Conservation (phyloP, 23 red algal species). For the Gracilaria domingensis region DNA sequence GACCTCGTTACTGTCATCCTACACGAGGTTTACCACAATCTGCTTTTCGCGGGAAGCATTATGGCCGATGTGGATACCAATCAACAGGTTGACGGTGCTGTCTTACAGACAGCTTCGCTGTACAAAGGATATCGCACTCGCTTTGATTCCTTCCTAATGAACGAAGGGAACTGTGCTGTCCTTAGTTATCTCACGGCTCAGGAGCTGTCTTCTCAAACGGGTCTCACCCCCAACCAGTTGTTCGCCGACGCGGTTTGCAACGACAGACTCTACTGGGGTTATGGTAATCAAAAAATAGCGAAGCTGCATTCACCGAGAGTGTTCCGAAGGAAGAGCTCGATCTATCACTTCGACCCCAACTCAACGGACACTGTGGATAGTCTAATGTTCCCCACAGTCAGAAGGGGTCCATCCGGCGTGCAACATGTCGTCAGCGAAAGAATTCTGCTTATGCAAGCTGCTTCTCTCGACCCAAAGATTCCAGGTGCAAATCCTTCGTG, state of each 20-base stretch:
- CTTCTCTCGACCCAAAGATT: slow-evolving; percentile 40
- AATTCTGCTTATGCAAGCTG: slow-evolving; percentile 25
- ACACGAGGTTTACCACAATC: slow-evolving; percentile 72
- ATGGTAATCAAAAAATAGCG: background rate
- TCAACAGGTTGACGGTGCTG: background rate
- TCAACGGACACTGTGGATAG: background rate
- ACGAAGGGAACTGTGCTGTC: background rate
- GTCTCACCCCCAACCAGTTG: slow-evolving; percentile 21
- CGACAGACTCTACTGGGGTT: slow-evolving; percentile 25
- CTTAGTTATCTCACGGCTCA: slow-evolving; percentile 36
- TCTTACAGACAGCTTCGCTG: slow-evolving; percentile 10
- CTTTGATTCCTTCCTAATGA: slow-evolving; percentile 59
- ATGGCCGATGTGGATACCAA: background rate
- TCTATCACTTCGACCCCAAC: slow-evolving; percentile 49
- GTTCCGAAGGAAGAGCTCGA: slow-evolving; percentile 39
- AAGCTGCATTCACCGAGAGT: slow-evolving; percentile 41
- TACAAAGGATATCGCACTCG: slow-evolving; percentile 49
- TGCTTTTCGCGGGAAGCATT: slow-evolving; percentile 66
- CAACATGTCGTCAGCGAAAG: slow-evolving; percentile 33
- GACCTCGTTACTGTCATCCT: slow-evolving; percentile 76
- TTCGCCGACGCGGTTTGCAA: slow-evolving; percentile 36
- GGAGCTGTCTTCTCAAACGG: background rate
- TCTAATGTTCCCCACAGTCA: slow-evolving; percentile 63
- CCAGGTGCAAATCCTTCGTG: slow-evolving; percentile 17
- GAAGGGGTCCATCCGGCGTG: background rate